phyloP scores from a whole-genome alignment of 768 basidiomycete species.

The Mycena maculata region DNA sequence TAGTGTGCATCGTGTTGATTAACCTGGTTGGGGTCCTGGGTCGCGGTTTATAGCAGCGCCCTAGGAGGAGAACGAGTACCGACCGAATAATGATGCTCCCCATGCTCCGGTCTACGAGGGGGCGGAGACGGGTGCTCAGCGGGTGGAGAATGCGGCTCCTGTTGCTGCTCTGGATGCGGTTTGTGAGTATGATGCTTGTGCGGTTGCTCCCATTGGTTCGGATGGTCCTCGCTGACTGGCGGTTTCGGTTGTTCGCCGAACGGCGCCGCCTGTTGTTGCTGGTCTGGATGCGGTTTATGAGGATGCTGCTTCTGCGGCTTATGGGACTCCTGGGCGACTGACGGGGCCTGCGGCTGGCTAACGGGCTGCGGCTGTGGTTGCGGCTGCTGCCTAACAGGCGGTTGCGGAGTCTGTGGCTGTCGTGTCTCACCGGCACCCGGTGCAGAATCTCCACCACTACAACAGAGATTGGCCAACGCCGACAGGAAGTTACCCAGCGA shows the following conservation, averaged over 20 bases:
- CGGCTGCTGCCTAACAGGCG: background rate
- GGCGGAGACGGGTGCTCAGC: constrained; percentile 12
- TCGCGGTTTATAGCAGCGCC: background rate
- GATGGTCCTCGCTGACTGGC: too few species aligned
- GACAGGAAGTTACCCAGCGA: constrained; percentile 15
- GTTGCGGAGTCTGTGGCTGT: background rate
- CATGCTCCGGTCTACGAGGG: background rate
- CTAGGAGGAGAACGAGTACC: background rate
- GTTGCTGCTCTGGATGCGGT: background rate
- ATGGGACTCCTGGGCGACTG: too few species aligned
- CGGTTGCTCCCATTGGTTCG: too few species aligned
- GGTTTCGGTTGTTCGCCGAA: too few species aligned
- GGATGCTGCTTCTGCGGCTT: constrained; percentile 2
- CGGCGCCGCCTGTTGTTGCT: background rate
- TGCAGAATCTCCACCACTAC: constrained; percentile 12
- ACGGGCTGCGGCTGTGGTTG: background rate
- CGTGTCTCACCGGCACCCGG: background rate
- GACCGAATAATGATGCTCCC: constrained; percentile 6
- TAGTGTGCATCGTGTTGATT: constrained; percentile 83
- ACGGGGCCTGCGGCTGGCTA: too few species aligned
- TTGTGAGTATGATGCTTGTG: background rate
- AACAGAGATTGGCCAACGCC: constrained; percentile 8
- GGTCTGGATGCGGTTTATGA: background rate
- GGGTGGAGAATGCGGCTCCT: constrained; percentile 4
- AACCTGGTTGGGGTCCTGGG: constrained; percentile 61